Percentiles rank a stretch among this genome's conserved stretches.
These are phyloP conservation scores for Cladorrhinum samala DNA, from an alignment of 495 filamentous ascomycete species.

Conservation along the genomic window DNA sequence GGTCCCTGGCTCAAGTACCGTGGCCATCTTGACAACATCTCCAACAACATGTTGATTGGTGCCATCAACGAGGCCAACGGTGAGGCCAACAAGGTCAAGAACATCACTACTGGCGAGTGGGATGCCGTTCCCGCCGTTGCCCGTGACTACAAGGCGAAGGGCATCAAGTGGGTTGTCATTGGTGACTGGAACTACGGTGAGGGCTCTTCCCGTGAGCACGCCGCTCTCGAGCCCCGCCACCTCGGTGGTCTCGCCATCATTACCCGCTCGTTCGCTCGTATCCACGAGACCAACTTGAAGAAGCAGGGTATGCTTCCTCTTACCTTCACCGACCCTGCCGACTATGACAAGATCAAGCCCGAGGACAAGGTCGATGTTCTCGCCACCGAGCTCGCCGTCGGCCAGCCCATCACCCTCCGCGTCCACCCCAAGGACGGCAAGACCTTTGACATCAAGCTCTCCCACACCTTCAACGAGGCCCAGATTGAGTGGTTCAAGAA, in stretches of 20 bases:
- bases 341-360: conserved; percentile 95
- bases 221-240: conserved; percentile 94
- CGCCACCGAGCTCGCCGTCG: conserved; percentile 86
- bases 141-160: conserved; percentile 97
- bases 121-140: conserved; percentile 89
- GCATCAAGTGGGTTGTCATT: conserved; percentile 93
- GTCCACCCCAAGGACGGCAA: conserved; percentile 84
- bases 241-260: conserved; percentile 97
- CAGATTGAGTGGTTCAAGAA: conserved; percentile 99
- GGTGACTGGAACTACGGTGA: conserved; percentile 99
- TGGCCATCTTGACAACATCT: conserved; percentile 99
- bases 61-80: conserved; percentile 92
- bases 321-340: conserved; percentile 87
- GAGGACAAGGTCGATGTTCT: conserved; percentile 86
- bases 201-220: conserved; percentile 95
- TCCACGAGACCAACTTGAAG: conserved; percentile 99
- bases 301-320: conserved; percentile 99
- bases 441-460: conserved; percentile 73
- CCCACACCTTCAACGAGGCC: conserved; percentile 93
- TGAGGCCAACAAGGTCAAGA: conserved; percentile 98
- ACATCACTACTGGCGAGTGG: conserved; percentile 73
- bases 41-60: conserved; percentile 99
- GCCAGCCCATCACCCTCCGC: conserved; percentile 85
- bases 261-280: conserved; percentile 93
- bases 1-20: conserved; percentile 99